Evolutionary conservation across 495 filamentous ascomycete species (phyloP).

Genomic region (Podospora sp.): DNA sequence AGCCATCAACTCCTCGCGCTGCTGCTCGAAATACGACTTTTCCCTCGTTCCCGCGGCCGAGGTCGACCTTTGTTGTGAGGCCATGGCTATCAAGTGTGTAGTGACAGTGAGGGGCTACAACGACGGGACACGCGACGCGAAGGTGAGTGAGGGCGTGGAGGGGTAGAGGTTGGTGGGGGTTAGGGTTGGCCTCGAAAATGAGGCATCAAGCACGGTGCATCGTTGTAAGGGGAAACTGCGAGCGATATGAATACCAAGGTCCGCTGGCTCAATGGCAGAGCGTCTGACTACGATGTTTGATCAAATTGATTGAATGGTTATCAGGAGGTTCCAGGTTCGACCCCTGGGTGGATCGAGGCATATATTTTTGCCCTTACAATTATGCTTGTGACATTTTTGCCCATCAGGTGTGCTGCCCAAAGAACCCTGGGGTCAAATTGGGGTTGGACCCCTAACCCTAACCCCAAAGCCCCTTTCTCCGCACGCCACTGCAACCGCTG

Average conservation of each 20-base stretch:
- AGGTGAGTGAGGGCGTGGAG: neutral
- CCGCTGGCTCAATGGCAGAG: neutral
- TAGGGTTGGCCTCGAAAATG: neutral
- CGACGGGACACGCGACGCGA: neutral
- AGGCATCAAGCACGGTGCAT: neutral
- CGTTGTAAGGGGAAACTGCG: neutral
- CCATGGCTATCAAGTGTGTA: slow-evolving; percentile 30
- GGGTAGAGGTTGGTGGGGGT: neutral
- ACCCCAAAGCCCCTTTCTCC: neutral
- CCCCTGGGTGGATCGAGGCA: neutral
- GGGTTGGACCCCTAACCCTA: neutral
- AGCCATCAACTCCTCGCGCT: slow-evolving; percentile 72
- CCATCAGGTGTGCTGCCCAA: neutral
- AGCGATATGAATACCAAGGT: neutral
- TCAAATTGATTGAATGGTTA: neutral
- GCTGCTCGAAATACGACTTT: slow-evolving; percentile 71
- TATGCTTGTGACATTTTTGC: neutral
- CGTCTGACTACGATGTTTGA: neutral
- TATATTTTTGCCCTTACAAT: neutral
- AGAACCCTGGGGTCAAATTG: too few species aligned
- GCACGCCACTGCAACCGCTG: neutral
- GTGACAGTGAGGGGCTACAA: neutral
- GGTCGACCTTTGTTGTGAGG: slow-evolving; percentile 39
- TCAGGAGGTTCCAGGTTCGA: neutral
- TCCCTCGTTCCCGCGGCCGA: slow-evolving; percentile 39